These are phyloP conservation scores for Leccinum incarnatum DNA, from an alignment of 768 basidiomycete genomes.

Conservation along the genomic window DNA sequence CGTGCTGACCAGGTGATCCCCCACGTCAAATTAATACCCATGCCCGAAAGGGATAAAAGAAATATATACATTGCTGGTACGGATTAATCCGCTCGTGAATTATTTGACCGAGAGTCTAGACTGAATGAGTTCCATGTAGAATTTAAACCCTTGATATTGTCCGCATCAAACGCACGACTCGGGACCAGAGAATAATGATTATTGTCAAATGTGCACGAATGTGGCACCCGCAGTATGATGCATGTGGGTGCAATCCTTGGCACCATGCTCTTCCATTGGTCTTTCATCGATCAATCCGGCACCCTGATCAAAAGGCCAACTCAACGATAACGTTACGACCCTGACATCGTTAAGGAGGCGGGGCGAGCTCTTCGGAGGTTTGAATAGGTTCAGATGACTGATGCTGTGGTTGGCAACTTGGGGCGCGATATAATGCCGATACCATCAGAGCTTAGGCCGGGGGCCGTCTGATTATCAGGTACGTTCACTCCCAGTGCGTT, in stretches of 20 bases:
- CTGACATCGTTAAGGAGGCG: background rate
- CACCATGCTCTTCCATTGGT: background rate
- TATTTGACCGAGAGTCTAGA: background rate
- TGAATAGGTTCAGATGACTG: background rate
- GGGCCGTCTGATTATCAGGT: background rate
- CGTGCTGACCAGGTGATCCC: background rate
- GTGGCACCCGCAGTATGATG: background rate
- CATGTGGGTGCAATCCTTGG: background rate
- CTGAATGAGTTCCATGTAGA: background rate
- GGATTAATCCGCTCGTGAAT: background rate
- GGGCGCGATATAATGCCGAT: background rate
- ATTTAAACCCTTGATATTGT: background rate
- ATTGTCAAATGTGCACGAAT: background rate
- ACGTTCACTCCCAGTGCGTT: background rate
- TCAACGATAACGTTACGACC: background rate
- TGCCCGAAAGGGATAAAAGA: background rate
- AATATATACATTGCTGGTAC: background rate
- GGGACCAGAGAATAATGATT: background rate
- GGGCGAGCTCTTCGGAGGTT: background rate
- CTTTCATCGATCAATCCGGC: background rate
- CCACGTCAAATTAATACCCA: background rate
- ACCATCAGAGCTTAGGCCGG: background rate
- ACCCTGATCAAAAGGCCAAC: background rate
- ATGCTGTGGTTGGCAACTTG: background rate
- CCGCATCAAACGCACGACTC: background rate